These are phyloP conservation scores for Tolypocladium capitatum DNA, from an alignment of 2,329 filamentous ascomycete species.

Conservation along the genomic window DNA sequence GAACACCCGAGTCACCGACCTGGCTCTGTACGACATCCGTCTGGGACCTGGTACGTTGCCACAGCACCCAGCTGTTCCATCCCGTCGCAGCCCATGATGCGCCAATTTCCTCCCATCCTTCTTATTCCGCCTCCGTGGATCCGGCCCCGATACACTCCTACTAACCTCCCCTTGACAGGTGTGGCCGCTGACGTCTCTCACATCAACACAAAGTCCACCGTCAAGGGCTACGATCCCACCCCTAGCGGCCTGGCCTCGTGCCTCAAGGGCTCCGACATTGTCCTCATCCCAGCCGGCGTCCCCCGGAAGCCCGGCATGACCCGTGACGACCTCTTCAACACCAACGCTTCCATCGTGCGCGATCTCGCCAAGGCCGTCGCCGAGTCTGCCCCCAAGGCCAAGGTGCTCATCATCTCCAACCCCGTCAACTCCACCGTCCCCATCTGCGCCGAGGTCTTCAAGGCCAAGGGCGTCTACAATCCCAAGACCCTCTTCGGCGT, in stretches of 20 bases:
- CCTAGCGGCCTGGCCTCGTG: slow-evolving; percentile 61
- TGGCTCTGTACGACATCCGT: slow-evolving; percentile 96
- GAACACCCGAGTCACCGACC: slow-evolving; percentile 85
- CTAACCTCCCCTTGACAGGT: slow-evolving; percentile 40
- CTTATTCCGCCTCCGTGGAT: background rate
- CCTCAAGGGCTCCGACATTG: slow-evolving; percentile 80
- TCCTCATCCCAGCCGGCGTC: slow-evolving; percentile 96
- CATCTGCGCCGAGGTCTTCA: slow-evolving; percentile 95
- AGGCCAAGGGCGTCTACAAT: slow-evolving; percentile 92
- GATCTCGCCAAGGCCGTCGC: slow-evolving; percentile 94
- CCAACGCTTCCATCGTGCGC: slow-evolving; percentile 98
- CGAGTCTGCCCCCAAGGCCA: slow-evolving; percentile 78
- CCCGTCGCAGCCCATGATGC: background rate
- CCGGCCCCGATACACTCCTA: background rate
- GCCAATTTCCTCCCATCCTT: slow-evolving; percentile 5
- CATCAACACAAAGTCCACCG: slow-evolving; percentile 96
- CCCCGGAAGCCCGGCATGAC: slow-evolving; percentile 99
- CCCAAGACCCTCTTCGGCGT: slow-evolving; percentile 98
- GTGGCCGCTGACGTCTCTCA: slow-evolving; percentile 96
- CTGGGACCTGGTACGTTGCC: slow-evolving; percentile 67
- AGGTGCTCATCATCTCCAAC: slow-evolving; percentile 96
- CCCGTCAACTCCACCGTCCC: slow-evolving; percentile 99
- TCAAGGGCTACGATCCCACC: slow-evolving; percentile 77
- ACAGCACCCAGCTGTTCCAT: background rate
- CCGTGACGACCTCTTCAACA: slow-evolving; percentile 99